Evolutionary conservation across 1,139 yeast species (phyloP), one percentile per base, ranked within the genome.

Genomic region (Yamadazyma pseudoaaseri): DNA sequence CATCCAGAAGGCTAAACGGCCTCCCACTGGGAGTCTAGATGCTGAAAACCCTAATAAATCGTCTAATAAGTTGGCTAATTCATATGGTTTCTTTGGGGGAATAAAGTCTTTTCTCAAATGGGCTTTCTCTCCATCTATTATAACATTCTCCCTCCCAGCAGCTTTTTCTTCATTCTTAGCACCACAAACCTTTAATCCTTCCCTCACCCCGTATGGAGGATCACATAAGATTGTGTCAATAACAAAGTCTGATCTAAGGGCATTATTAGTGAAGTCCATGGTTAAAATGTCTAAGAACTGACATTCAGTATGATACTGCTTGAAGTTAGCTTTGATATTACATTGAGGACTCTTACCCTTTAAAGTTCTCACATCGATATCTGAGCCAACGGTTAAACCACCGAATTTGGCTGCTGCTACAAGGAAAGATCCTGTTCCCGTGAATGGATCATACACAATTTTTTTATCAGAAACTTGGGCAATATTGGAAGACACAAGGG

Each of bases 201-300:
- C 99, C 49, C 99, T 72, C 1, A 92, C 95, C 2, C 98, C 99
- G 56, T 92, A 92, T 0, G 99, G 99, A 1, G 98, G 98, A 58
- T 92, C 99, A 54, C 97, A 90, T 2, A 92, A 77, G 10, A 92
- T 89, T 1, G 89, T 74, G 50, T 92, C 96, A 12, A 94, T 72
- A 24, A 52, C 58, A 27, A 92, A 62, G 47, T 73, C 70, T 1
- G 58, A 41, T 42, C 97, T 71, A 36, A 94, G 65, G 3, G 96
- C 83, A 56, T 85, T 85, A 54, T 92, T 90, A 4, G 97, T 92
- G 57, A 92, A 92, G 59, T 92, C 99, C 95, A 92, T 86, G 9
- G 95, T 81, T 49, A 87, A 51, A 0, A 84, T 81, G 56, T 90
- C 98, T 32, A 89, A 56, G 48, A 81, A 82, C 34, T 72, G 67